Evolutionary conservation across 148 eudicot species (phyloP).

Genomic region (Agrostemma githago): DNA sequence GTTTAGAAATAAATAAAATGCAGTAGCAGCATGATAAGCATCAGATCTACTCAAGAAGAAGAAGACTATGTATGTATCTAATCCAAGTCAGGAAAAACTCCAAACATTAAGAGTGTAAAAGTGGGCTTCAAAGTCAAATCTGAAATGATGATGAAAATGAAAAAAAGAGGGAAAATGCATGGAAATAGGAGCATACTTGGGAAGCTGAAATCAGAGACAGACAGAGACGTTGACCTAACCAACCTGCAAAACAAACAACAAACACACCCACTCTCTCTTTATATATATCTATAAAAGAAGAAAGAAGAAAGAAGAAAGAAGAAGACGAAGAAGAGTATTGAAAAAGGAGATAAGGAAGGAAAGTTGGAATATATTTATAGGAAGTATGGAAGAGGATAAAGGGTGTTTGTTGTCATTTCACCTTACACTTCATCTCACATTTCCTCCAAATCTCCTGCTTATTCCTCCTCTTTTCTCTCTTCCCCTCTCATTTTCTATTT

Average conservation of each 20-base stretch:
- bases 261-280: slow-evolving; percentile 14
- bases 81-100: no score
- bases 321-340: neutral
- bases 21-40: neutral
- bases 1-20: neutral
- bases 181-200: no score
- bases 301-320: no score
- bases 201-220: no score
- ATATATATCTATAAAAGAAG: no score
- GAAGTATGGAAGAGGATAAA: slow-evolving; percentile 16
- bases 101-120: no score
- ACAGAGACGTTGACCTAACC: no score
- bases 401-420: slow-evolving; percentile 23
- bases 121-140: no score
- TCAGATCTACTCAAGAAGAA: slow-evolving; percentile 12
- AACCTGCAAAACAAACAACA: no score
- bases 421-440: slow-evolving; percentile 43
- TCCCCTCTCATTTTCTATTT: neutral
- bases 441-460: neutral
- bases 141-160: neutral
- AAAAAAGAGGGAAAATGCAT: neutral
- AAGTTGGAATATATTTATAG: slow-evolving; percentile 40
- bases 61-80: no score
- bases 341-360: slow-evolving; percentile 1
- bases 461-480: no score